phyloP scores from a whole-genome alignment of 2,329 filamentous ascomycete genomes.

The Diplodia scrobiculata region DNA sequence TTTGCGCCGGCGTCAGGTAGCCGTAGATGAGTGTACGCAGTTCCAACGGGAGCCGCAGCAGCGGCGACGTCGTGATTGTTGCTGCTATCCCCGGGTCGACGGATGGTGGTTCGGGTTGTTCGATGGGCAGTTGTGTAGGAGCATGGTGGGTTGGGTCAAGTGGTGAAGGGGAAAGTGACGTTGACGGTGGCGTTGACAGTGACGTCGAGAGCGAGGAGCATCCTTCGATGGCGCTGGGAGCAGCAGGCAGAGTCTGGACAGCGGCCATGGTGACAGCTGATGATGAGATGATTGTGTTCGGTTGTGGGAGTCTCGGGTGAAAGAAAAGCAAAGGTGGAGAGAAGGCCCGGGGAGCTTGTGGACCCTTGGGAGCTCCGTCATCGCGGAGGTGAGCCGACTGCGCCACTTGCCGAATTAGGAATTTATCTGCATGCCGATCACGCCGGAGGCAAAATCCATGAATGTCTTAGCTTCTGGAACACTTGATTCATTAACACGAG shows the following conservation, averaged over 20 bases:
- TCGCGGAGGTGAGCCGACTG: not conserved
- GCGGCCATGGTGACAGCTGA: not conserved
- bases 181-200: not conserved
- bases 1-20: constrained; percentile 1
- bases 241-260: not conserved
- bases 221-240: not conserved
- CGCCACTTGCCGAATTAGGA: constrained; percentile 3
- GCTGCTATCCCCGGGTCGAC: not conserved
- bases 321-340: not conserved
- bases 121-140: not conserved
- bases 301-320: not conserved
- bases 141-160: not conserved
- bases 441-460: not conserved
- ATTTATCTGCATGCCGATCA: constrained; percentile 17
- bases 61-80: not conserved
- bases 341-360: not conserved
- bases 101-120: not conserved
- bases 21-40: constrained; percentile 19
- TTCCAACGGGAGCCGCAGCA: constrained; percentile 11
- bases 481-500: not conserved
- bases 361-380: constrained; percentile 1
- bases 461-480: not conserved
- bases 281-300: not conserved
- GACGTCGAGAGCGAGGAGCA: not conserved
- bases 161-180: not conserved